Conservation (phyloP, 176 grass and related monocot genomes). For the Microstegium vimineum region DNA sequence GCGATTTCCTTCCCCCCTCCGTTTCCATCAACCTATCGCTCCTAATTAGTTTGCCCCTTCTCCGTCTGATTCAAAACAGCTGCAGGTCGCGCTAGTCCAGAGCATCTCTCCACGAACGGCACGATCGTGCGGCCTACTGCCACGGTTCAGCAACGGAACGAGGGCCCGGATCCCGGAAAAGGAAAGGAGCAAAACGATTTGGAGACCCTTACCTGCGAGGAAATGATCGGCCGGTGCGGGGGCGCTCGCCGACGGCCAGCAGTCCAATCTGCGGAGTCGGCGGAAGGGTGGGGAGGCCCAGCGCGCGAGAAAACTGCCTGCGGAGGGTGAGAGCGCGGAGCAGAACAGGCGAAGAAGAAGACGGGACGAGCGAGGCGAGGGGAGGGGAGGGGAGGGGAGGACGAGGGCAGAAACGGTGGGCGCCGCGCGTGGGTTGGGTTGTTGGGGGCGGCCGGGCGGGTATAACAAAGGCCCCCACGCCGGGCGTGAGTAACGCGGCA, state of each 20-base stretch:
- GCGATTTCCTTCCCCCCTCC: background rate
- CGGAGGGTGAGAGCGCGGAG: background rate
- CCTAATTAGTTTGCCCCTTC: background rate
- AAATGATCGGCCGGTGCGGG: background rate
- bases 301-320: background rate
- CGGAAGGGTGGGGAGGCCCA: background rate
- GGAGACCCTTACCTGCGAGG: background rate
- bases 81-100: background rate
- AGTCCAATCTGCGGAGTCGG: background rate
- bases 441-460: background rate
- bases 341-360: background rate
- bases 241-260: background rate
- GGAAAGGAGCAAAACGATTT: background rate
- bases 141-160: background rate
- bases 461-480: background rate
- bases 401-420: background rate
- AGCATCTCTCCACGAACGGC: background rate
- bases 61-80: background rate
- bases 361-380: background rate
- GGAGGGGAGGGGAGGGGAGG: background rate
- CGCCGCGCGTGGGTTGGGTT: constrained; percentile 16
- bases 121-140: background rate
- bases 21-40: background rate
- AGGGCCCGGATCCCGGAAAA: background rate
- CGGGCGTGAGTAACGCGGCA: background rate